Percentiles rank a stretch among this genome's conserved stretches.
phyloP scores from a whole-genome alignment of 2,329 filamentous ascomycete genomes.

The Fusarium solani-melongenae region DNA sequence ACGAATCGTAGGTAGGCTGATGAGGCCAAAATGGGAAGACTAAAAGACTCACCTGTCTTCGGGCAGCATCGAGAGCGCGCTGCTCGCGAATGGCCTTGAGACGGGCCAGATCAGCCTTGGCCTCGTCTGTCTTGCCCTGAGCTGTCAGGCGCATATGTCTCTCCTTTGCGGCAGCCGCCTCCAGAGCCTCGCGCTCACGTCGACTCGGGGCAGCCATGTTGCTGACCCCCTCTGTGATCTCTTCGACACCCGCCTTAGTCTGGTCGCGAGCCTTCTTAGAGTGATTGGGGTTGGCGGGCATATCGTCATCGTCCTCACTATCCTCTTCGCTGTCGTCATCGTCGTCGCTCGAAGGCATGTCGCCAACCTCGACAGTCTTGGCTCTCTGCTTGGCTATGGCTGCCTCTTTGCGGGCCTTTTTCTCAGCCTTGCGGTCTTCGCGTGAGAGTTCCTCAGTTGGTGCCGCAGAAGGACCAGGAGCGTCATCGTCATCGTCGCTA shows the following conservation, averaged over 20 bases:
- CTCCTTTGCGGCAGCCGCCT: constrained; percentile 90
- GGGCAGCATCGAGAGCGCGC: constrained; percentile 82
- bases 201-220: constrained; percentile 60
- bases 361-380: constrained; percentile 81
- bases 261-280: constrained; percentile 77
- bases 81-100: constrained; percentile 85
- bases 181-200: constrained; percentile 77
- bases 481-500: constrained; percentile 62
- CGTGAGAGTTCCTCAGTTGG: constrained; percentile 69
- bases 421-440: constrained; percentile 86
- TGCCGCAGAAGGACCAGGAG: constrained; percentile 54
- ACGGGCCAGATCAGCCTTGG: constrained; percentile 87
- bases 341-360: constrained; percentile 81
- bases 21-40: too few species aligned
- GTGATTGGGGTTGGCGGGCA: constrained; percentile 94
- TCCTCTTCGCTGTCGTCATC: constrained; percentile 68
- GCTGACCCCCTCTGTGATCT: constrained; percentile 65
- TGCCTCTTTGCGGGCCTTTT: constrained; percentile 91
- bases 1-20: constrained; percentile 23
- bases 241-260: constrained; percentile 58
- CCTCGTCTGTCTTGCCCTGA: constrained; percentile 96
- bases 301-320: constrained; percentile 68
- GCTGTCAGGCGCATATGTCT: constrained; percentile 91
- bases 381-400: constrained; percentile 82
- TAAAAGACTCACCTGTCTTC: constrained; percentile 73